Evolutionary conservation across 208 protist genomes (phyloP), one percentile per base, ranked within the genome.

Genomic region (Acanthamoeba rhysodes): DNA sequence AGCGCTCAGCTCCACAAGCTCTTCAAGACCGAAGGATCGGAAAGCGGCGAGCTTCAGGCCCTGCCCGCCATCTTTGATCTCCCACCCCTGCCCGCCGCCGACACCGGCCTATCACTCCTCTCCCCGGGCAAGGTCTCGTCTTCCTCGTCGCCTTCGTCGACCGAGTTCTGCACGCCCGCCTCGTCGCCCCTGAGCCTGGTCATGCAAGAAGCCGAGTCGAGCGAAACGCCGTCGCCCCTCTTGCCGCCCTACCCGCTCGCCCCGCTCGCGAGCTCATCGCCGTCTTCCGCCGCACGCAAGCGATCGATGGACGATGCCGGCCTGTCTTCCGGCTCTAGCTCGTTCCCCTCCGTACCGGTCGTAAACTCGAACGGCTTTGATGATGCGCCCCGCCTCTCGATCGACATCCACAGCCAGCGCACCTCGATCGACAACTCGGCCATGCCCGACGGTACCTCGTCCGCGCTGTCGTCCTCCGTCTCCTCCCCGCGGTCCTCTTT

Each of bases 401-500:
- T 68, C 24, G 62, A 68, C 62, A 68, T 10, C 2, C 62, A 68
- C 62, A 29, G 24, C 62, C 27, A 68, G 1, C 62, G 62, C 9
- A 29, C 62, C 2, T 68, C 62, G 62, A 8, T 68, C 8, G 62
- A 68, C 62, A 68, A 68, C 62, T 78, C 34, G 18, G 70, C 70
- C 29, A 5, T 22, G 7, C 62, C 27, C 62, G 62, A 68, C 22
- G 62, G 62, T 10, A n/a, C 62, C 0, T 9, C 62, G 8, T 68
- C 62, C 24, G 62, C 62, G 29, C 32, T 50, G 70, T 48, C 70
- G 24, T 78, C 70, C 1, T 78, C 70, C 9, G 70, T 78, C 34
- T 78, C 70, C 70, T 78, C 70, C 27, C 70, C 70, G 70, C 70
- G 70, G n/a, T 78, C 70, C 29, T 78, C 70, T 8, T 78, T 78